Base-by-base conservation (phyloP, 352 stramenopile species). In the Phytophthora syringae region DNA sequence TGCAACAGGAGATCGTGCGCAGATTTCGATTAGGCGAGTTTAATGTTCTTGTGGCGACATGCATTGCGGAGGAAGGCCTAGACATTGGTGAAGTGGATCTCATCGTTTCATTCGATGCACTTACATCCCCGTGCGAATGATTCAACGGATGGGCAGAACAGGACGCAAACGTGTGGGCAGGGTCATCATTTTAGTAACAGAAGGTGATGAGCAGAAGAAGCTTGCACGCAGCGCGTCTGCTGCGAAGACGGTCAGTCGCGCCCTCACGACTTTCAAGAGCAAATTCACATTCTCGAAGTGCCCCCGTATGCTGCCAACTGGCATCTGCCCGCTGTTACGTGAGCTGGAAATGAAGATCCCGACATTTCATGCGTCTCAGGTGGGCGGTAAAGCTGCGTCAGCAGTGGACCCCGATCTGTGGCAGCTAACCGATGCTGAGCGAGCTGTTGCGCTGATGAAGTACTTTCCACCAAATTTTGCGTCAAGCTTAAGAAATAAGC, bases 41-140 rank as follows among this genome's bases (percentile, higher is more conserved):
- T 55, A 98, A 99, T 66, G 90, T 97, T 11, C 75, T 99, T 2
- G 92, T 98, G 7, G 94, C 94, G 1, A 99, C 95, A 6, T 98
- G 91, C 64, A 99, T 99, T 66, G 97, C 94, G 3, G 96, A 99
- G 71, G 96, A 99, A 84, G 95, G 95, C 0, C 64, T 99, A 52
- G 95, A 99, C 64, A 98, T 98, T 76, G 94, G 94, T 22, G 93
- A 98, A 77, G 94, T 98, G 11, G 94, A 98, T 45, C 74, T 98
- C 15, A 98, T 98, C 49, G 88, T 98, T 13, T 97, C 88, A 15
- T 98, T 98, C 60, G 94, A 98, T 61, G 92, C 90, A 12, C 72
- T 98, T 21, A 95, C 94, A 12, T 98, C 93, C 21, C 94, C 97
- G 97, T 99, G 48, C 88, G 98, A 7, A 95, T 94, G 83, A 94